Evolutionary conservation across 768 basidiomycete genomes (phyloP).

Genomic region (Solioccasus polychromus): DNA sequence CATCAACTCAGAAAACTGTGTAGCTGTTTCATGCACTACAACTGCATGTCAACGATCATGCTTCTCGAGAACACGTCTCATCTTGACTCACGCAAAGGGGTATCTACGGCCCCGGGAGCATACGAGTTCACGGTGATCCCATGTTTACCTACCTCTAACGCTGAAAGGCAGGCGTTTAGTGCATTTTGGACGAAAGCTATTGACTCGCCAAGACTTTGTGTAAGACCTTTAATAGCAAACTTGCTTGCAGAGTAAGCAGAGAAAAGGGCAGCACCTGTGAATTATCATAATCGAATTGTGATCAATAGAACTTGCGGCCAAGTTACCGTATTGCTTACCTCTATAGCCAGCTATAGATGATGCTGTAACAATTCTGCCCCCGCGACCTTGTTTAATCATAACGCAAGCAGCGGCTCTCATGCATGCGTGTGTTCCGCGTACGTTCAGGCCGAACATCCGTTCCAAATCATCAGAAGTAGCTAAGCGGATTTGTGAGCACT

Average conservation of each 20-base stretch:
- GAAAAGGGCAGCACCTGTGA: conserved; percentile 8
- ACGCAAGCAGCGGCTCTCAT: conserved; percentile 40
- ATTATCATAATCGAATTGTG: conserved; percentile 6
- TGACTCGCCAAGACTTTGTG: conserved; percentile 22
- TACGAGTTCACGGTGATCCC: conserved; percentile 27
- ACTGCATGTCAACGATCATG: neutral
- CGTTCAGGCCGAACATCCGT: conserved; percentile 33
- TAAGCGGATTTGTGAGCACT: neutral
- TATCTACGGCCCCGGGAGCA: conserved; percentile 15
- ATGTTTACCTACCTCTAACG: conserved; percentile 7
- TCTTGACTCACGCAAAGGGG: conserved; percentile 4
- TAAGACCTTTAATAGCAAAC: conserved; percentile 38
- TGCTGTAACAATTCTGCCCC: conserved; percentile 39
- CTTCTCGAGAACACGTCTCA: neutral
- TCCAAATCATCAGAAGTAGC: conserved; percentile 25
- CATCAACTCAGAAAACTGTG: neutral
- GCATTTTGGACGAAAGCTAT: neutral
- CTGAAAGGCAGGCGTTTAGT: conserved; percentile 4
- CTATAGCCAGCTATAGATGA: conserved; percentile 1
- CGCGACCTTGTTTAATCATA: conserved; percentile 44
- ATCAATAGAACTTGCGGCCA: neutral
- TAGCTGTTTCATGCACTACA: neutral
- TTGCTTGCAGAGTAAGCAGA: conserved; percentile 33
- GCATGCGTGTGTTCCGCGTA: conserved; percentile 37
- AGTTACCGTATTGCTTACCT: neutral